Evolutionary conservation across 495 filamentous ascomycete genomes (phyloP), one percentile per base, ranked within the genome.

Genomic region (Parathielavia hyrcaniae): DNA sequence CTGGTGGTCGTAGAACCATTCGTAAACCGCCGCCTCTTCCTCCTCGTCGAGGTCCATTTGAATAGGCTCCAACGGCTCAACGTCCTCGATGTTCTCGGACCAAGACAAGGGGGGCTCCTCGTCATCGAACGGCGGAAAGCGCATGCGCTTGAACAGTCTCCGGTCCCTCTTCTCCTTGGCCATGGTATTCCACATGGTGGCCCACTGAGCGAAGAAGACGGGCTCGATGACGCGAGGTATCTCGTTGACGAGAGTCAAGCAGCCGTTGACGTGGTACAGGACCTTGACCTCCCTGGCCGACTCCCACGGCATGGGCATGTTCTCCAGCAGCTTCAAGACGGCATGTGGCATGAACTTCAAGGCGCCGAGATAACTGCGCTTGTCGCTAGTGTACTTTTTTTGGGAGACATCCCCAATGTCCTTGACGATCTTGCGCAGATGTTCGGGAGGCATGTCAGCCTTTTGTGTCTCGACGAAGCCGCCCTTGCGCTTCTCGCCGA

Each of bases 261-360:
- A 97, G 12, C 95, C 95, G 64, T 97, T 99, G 60, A 97, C 90
- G 69, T 99, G 95, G 72, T 99, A 99, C 9, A 99, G 77, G 13
- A 99, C 95, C 73, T 96, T 96, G 50, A 99, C 95, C 66, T 99
- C 92, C 51, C 91, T 80, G 7, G 90, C 83, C 34, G 89, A 89
- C 77, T 99, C 95, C 95, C 95, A 99, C 9, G 95, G 95, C 95
- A 99, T 99, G 10, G 95, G 95, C 95, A 99, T 99, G 68, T 99
- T 99, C 79, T 99, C 95, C 56, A 99, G 67, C 19, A 99, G 83
- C 78, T 99, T 99, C 75, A 99, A 72, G 11, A 99, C 95, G n/a
- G 95, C 95, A 69, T 99, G 95, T 1, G 95, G 95, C 95, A 99
- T 99, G 73, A 96, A 99, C 75, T 99, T 99, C 60, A 99, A 73